Conservation (phyloP, 495 filamentous ascomycete species). For the Pseudotulostoma volvatum region DNA sequence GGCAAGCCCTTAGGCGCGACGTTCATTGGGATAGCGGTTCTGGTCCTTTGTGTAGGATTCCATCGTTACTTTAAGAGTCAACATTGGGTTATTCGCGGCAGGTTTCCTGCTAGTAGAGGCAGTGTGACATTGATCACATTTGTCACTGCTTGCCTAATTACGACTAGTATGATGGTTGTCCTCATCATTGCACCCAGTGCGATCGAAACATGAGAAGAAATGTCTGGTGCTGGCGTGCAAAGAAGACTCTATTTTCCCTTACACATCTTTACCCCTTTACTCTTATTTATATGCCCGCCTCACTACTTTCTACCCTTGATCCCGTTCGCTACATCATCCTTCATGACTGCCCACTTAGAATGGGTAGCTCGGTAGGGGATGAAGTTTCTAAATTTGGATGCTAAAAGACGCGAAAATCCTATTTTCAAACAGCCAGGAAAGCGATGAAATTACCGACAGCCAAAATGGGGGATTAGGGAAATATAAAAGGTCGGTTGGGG, state of each 20-base stretch:
- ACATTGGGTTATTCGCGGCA: constrained; percentile 83
- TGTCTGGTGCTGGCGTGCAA: neutral
- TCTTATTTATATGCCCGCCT: neutral
- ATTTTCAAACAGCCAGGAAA: no score
- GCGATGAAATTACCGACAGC: no score
- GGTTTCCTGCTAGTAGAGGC: constrained; percentile 83
- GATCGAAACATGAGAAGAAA: constrained; percentile 21
- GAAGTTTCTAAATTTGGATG: neutral
- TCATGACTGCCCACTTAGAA: neutral
- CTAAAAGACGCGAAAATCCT: no score
- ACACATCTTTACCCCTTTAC: neutral
- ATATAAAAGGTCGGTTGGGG: no score
- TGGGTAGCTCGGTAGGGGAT: neutral
- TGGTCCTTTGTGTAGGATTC: constrained; percentile 71
- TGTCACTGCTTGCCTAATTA: constrained; percentile 52
- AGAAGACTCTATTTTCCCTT: neutral
- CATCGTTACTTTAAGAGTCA: constrained; percentile 50
- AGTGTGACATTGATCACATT: constrained; percentile 65
- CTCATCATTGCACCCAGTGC: constrained; percentile 42
- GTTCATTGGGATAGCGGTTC: constrained; percentile 73
- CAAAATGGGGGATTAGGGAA: no score
- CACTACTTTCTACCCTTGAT: neutral
- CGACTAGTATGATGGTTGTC: constrained; percentile 55
- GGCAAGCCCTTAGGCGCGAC: constrained; percentile 90
- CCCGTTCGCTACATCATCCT: no score